phyloP scores from a whole-genome alignment of 768 basidiomycete species.

The Mycena latifolia region DNA sequence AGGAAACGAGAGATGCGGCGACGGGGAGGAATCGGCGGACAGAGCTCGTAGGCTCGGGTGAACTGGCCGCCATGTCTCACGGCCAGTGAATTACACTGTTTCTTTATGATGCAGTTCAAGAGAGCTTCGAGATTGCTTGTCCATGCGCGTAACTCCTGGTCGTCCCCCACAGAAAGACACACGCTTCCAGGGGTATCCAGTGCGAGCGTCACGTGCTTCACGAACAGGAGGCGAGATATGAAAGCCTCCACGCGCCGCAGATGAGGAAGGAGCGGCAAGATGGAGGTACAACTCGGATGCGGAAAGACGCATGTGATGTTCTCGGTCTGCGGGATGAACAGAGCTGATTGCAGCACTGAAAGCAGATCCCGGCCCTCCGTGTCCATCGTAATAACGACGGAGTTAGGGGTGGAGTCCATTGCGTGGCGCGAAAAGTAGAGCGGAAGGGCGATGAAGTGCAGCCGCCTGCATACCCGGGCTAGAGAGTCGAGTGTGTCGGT shows the following conservation, averaged over 20 bases:
- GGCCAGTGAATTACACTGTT: neutral
- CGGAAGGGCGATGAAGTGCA: constrained; percentile 14
- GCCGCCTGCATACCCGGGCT: neutral
- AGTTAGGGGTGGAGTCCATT: neutral
- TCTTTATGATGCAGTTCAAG: constrained; percentile 8
- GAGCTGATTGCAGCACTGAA: neutral
- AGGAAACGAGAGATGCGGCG: no score
- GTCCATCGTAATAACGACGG: neutral
- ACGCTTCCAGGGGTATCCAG: neutral
- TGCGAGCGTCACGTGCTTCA: neutral
- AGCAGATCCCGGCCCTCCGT: neutral
- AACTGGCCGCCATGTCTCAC: neutral
- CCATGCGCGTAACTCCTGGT: neutral
- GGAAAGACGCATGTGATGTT: constrained; percentile 2
- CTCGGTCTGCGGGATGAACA: neutral
- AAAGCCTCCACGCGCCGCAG: neutral
- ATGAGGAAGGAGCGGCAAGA: neutral
- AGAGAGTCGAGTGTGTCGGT: neutral
- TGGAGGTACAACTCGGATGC: constrained; percentile 6
- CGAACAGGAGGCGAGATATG: neutral
- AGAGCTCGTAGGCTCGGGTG: constrained; percentile 5
- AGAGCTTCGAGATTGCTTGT: neutral
- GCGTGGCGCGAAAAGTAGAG: constrained; percentile 8
- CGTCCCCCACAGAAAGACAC: constrained; percentile 9
- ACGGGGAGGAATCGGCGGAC: no score